These are phyloP conservation scores for Alnus glutinosa DNA, from an alignment of 306 rosid species.

Conservation along the genomic window DNA sequence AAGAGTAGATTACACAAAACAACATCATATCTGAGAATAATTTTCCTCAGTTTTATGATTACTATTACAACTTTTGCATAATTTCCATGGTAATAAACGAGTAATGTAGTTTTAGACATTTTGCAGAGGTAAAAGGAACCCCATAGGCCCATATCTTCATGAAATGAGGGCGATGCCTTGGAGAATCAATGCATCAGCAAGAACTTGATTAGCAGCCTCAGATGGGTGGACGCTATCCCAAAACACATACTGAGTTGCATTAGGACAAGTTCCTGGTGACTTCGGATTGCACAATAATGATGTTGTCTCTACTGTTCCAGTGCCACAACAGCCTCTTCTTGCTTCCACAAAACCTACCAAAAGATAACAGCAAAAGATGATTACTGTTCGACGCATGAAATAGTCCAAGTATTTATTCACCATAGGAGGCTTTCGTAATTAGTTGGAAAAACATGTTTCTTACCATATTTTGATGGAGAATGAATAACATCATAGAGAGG, in stretches of 20 bases:
- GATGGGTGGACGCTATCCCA: slow-evolving; percentile 98
- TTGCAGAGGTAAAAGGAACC: background rate
- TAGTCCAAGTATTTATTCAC: background rate
- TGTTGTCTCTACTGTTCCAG: slow-evolving; percentile 74
- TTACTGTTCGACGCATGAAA: no score
- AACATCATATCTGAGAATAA: background rate
- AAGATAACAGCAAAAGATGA: background rate
- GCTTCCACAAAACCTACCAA: slow-evolving; percentile 70
- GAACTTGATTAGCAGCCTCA: slow-evolving; percentile 79
- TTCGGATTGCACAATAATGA: slow-evolving; percentile 70
- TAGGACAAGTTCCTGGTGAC: slow-evolving; percentile 81
- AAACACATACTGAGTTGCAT: slow-evolving; percentile 87
- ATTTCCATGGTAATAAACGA: slow-evolving; percentile 19
- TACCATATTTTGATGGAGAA: slow-evolving; percentile 79
- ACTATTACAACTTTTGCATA: slow-evolving; percentile 27
- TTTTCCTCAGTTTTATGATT: slow-evolving; percentile 23
- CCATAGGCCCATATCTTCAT: slow-evolving; percentile 29
- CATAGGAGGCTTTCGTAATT: background rate
- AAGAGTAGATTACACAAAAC: slow-evolving; percentile 18
- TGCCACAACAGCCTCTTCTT: slow-evolving; percentile 93
- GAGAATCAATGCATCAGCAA: slow-evolving; percentile 68
- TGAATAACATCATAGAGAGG: slow-evolving; percentile 71
- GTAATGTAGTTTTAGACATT: background rate
- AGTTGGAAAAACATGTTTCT: background rate
- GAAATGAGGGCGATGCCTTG: slow-evolving; percentile 72